Evolutionary conservation across 169 alveolate genomes (phyloP).

Genomic region (Cystoisospora suis): DNA sequence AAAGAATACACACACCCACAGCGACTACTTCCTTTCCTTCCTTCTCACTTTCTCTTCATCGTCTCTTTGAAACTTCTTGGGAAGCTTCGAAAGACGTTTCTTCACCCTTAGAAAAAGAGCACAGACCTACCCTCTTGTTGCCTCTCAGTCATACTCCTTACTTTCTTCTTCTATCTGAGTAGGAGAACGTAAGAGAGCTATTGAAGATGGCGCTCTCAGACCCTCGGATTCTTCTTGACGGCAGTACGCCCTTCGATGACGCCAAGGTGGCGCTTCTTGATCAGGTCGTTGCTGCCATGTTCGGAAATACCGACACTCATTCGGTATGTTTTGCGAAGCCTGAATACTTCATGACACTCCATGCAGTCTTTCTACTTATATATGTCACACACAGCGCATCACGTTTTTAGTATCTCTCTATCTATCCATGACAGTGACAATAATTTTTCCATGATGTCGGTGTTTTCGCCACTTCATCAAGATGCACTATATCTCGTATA

Average conservation of each 20-base stretch:
- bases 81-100: neutral
- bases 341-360: no score
- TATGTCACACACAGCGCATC: no score
- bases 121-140: neutral
- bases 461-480: no score
- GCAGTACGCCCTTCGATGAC: slow-evolving; percentile 83
- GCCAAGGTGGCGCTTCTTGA: slow-evolving; percentile 85
- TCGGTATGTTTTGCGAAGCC: slow-evolving; percentile 44
- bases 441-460: no score
- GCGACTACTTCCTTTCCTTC: neutral
- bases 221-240: slow-evolving; percentile 83
- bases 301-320: slow-evolving; percentile 72
- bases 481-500: no score
- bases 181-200: no score
- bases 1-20: neutral
- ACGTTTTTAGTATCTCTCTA: no score
- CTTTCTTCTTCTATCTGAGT: neutral
- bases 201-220: slow-evolving; percentile 69
- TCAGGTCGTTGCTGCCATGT: slow-evolving; percentile 87
- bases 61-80: neutral
- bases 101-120: neutral
- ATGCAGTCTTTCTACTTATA: no score
- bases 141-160: neutral
- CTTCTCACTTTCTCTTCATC: neutral
- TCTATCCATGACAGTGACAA: no score